Evolutionary conservation across 225 moss, liverwort and hornwort genomes (phyloP), one percentile per base, ranked within the genome.

Genomic region (Sphagnum tenellum): DNA sequence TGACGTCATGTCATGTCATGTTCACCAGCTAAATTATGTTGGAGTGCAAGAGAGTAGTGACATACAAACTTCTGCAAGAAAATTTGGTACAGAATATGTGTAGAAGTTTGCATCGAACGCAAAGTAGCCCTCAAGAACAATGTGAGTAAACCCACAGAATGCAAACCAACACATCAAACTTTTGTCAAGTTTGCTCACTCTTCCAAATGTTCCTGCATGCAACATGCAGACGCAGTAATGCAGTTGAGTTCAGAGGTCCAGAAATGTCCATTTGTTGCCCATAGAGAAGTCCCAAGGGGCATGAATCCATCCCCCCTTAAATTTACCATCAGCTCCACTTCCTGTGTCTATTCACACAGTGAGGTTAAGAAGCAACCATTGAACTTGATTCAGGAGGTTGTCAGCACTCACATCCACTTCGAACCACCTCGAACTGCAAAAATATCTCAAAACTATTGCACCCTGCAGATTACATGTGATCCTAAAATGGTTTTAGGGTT

Each of bases 91-190:
- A 3, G 79, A 60, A 59, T 81, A 61, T 49, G 78, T 87, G 79
- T 72, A 88, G 52, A 89, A 89, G 49, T 95, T 77, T 0, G 92
- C 92, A 13, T 88, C 88, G 73, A 95, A 88, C 64, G 81, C 95
- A 62, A 95, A 95, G 82, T 86, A 95, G 49, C 95, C 92, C 78
- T 95, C 95, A 4, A 95, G 70, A 66, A 95, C 45, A n/a, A 80
- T 67, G 64, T 95, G 95, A 4, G 88, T 79, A 52, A 92, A 74
- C 52, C 95, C 95, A 62, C 92, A 88, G 70, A 86, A 78, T 52
- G 83, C 69, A 82, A 86, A 95, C 95, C 95, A 95, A 78, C 95
- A 95, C 72, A 88, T 83, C 46, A 95, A 70, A 12, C 70, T 8
- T 58, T 88, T 88, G 46, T 95, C 95, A n/a, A 89, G 57, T 47